Conservation (phyloP, 2,329 filamentous ascomycete genomes). For the Aspergillus fumigatiaffinis region DNA sequence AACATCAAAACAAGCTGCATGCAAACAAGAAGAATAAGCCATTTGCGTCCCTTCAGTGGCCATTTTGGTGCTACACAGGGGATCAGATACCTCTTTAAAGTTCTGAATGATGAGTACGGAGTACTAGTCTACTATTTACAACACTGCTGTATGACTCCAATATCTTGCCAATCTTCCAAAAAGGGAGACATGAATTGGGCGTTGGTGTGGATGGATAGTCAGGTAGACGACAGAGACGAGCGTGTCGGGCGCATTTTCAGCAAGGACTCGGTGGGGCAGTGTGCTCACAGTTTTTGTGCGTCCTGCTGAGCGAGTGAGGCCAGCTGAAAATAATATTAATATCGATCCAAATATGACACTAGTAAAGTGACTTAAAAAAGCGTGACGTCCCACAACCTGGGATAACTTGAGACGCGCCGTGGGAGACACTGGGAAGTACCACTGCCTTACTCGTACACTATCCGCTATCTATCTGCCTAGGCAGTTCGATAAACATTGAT, state of each 20-base stretch:
- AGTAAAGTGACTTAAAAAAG: background rate
- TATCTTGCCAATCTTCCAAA: background rate
- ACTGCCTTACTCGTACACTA: background rate
- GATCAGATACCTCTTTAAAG: background rate
- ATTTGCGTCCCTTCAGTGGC: background rate
- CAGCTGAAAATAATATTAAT: background rate
- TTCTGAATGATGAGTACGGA: background rate
- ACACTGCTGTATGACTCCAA: background rate
- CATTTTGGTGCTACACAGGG: background rate
- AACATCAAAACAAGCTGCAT: conserved; percentile 15
- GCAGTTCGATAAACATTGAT: background rate
- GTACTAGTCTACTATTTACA: background rate
- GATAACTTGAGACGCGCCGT: background rate
- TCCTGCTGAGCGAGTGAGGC: background rate
- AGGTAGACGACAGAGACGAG: background rate
- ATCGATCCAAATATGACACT: background rate
- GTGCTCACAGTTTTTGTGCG: conserved; percentile 1
- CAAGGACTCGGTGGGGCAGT: conserved; percentile 11
- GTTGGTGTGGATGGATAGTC: background rate
- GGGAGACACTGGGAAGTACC: background rate
- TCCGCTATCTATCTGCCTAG: background rate
- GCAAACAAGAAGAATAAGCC: background rate
- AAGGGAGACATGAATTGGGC: background rate
- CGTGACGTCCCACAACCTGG: background rate
- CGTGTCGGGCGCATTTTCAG: conserved; percentile 8